Base-by-base conservation (phyloP, 1,284 basidiomycete genomes). In the Chalciporus piperatoides region DNA sequence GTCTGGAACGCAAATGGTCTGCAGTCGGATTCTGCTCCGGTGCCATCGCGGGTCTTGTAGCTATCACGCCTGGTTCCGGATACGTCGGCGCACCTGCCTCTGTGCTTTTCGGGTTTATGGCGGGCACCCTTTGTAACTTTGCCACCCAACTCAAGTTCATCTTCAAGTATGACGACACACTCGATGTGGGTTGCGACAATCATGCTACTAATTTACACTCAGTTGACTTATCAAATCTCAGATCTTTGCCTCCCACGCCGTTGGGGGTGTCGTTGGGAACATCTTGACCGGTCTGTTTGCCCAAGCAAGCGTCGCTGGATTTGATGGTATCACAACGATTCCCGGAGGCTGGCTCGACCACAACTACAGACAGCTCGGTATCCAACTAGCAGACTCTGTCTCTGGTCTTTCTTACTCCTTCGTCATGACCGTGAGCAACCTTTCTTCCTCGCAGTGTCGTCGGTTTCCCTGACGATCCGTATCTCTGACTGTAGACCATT, bases 21-120 rank as follows among this genome's bases (percentile, higher is more conserved):
- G 88, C 84, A 6, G 91, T 99, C 55, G 94, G 94, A 12, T 96
- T 99, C 76, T 99, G 96, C 74, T 93, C 92, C 3, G 96, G 96
- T 46, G 93, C 92, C 51, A 87, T 98, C 58, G 77, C 87, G 11
- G 94, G 93, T 46, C 81, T 97, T 10, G 92, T 92, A 27, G 89
- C 86, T 27, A 96, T 97, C 68, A 97, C 94, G 1, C 94, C 95
- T 12, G 95, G 82, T 6, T 90, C 92, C 15, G 92, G 93, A 56
- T 97, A 73, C 68, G 92, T 97, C 44, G 92, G 92, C 44, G 70
- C 91, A 15, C 88, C 90, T 21, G 90, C 93, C 2, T 76, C 92
- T 10, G 82, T 95, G 8, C 77, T 86, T 0, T 95, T 92, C 63
- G 94, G 96, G 46, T 78, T 96, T 63, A 71, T 94, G 60, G 88